Evolutionary conservation across 257 asterid genomes (phyloP).

Genomic region (Phtheirospermum japonicum): DNA sequence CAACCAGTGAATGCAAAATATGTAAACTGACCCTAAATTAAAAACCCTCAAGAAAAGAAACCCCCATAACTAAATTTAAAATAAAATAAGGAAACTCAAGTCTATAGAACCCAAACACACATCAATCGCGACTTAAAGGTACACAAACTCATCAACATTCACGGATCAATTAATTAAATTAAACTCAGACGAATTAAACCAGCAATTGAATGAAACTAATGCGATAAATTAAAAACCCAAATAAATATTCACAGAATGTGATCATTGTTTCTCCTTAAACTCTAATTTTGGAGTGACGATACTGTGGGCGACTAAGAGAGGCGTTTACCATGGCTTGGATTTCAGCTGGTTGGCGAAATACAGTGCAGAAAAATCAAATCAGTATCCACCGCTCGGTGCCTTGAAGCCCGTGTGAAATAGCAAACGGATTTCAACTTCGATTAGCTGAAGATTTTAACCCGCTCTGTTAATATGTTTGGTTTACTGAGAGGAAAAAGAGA

Average conservation of each 20-base stretch:
- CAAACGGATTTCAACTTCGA: background rate
- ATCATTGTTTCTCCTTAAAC: background rate
- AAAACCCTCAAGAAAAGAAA: background rate
- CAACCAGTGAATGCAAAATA: no score
- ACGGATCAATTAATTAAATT: constrained; percentile 11
- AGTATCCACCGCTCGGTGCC: no score
- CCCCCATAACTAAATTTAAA: no score
- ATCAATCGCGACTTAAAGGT: no score
- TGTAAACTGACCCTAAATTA: background rate
- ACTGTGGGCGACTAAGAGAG: background rate
- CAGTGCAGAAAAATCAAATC: no score
- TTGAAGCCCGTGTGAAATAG: no score
- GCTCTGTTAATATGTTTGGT: no score
- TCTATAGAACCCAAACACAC: no score
- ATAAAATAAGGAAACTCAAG: no score
- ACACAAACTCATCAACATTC: no score
- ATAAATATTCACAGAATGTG: background rate
- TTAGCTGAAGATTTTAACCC: background rate
- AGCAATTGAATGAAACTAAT: background rate
- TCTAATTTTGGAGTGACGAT: background rate
- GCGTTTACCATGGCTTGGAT: constrained; percentile 30
- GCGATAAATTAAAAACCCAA: background rate
- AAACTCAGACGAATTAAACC: background rate
- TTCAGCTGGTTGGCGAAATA: constrained; percentile 29
- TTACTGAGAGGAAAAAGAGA: no score